Percentiles rank a stretch among this genome's conserved stretches.
Evolutionary conservation across 306 rosid species (phyloP).

Genomic region (Quercus bicolor): DNA sequence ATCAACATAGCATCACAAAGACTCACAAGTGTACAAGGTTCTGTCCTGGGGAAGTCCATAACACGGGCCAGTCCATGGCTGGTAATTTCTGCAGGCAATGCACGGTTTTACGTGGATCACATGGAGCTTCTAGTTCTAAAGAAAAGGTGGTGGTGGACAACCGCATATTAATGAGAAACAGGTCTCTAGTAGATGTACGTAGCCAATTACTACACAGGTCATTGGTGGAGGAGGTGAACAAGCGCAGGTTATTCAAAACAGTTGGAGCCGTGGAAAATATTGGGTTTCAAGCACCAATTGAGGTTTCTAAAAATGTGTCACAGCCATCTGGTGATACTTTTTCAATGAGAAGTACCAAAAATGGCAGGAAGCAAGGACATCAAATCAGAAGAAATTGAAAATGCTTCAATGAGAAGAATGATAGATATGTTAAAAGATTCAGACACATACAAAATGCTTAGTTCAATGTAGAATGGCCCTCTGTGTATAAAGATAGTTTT

Average conservation of each 20-base stretch:
- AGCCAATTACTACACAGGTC: slow-evolving; percentile 73
- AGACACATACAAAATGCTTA: background rate
- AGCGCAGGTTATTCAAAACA: slow-evolving; percentile 69
- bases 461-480: background rate
- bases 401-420: background rate
- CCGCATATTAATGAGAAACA: slow-evolving; percentile 53
- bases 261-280: slow-evolving; percentile 77
- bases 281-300: slow-evolving; percentile 69
- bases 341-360: slow-evolving; percentile 24
- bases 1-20: slow-evolving; percentile 38
- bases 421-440: background rate
- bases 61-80: slow-evolving; percentile 12
- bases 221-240: slow-evolving; percentile 69
- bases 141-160: slow-evolving; percentile 40
- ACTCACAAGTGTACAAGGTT: slow-evolving; percentile 49
- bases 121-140: slow-evolving; percentile 32
- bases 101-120: slow-evolving; percentile 30
- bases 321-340: slow-evolving; percentile 16
- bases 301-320: slow-evolving; percentile 27
- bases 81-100: slow-evolving; percentile 26
- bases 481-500: background rate
- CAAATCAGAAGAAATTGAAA: slow-evolving; percentile 12
- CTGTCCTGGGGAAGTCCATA: slow-evolving; percentile 43
- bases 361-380: slow-evolving; percentile 24
- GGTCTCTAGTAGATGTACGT: slow-evolving; percentile 60